Conservation (phyloP, 352 stramenopile species). For the Phytophthora tubulina region DNA sequence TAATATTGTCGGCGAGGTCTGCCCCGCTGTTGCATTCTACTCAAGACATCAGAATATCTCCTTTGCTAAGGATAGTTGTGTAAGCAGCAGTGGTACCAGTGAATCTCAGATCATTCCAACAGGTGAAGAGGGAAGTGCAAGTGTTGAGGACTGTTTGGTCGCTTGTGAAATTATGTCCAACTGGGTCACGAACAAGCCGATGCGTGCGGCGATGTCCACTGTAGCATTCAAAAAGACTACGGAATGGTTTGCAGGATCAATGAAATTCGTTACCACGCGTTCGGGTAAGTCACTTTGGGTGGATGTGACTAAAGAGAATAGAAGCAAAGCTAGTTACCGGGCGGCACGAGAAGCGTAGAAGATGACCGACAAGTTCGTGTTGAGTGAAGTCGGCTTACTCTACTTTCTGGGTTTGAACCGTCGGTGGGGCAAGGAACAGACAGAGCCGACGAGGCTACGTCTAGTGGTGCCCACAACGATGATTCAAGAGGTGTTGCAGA, state of each 20-base stretch:
- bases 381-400: too few relatives aligned
- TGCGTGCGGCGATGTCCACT: conserved; percentile 41
- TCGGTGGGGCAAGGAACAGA: too few relatives aligned
- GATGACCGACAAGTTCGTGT: too few relatives aligned
- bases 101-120: conserved; percentile 15
- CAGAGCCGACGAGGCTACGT: too few relatives aligned
- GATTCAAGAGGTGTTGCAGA: too few relatives aligned
- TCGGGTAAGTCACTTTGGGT: conserved; percentile 76
- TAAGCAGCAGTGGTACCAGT: conserved; percentile 12
- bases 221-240: conserved; percentile 64
- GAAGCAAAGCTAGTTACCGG: too few relatives aligned
- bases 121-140: conserved; percentile 38
- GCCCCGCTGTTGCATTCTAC: conserved; percentile 94
- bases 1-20: conserved; percentile 92
- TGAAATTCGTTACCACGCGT: conserved; percentile 68
- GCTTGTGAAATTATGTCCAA: conserved; percentile 69
- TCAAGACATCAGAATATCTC: conserved; percentile 89
- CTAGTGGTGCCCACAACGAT: too few relatives aligned
- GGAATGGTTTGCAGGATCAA: conserved; percentile 61
- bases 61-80: conserved; percentile 47
- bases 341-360: too few relatives aligned
- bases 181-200: conserved; percentile 42
- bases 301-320: conserved; percentile 47
- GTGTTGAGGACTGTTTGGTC: conserved; percentile 65
- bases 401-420: too few relatives aligned